Evolutionary conservation across 176 grass and related monocot genomes (phyloP).

Genomic region (Triticum aestivum): DNA sequence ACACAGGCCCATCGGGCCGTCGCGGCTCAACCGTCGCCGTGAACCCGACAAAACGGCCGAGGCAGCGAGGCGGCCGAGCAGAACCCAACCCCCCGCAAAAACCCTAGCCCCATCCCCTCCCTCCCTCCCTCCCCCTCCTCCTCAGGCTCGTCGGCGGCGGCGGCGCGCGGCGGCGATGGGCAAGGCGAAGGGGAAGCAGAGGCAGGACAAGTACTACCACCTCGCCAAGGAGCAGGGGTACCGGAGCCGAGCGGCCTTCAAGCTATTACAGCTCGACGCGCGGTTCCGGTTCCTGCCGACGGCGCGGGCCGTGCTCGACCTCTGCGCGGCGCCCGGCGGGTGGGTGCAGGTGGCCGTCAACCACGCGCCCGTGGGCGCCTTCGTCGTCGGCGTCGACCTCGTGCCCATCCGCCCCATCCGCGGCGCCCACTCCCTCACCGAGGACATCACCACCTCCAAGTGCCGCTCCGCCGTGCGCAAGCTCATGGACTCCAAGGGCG

Average conservation of each 20-base stretch:
- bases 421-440: constrained; percentile 71
- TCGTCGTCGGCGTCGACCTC: constrained; percentile 83
- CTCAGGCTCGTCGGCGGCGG: constrained; percentile 20
- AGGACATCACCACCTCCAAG: constrained; percentile 91
- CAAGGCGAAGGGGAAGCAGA: constrained; percentile 91
- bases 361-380: constrained; percentile 64
- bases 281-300: constrained; percentile 81
- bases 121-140: background rate
- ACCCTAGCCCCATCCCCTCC: constrained; percentile 31
- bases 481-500: constrained; percentile 71
- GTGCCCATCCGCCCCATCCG: constrained; percentile 88
- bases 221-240: constrained; percentile 92
- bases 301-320: constrained; percentile 81
- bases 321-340: constrained; percentile 88
- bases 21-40: background rate
- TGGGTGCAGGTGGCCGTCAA: constrained; percentile 92
- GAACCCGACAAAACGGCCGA: constrained; percentile 9
- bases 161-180: constrained; percentile 50
- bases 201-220: constrained; percentile 89
- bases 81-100: constrained; percentile 28
- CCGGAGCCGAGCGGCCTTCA: constrained; percentile 84
- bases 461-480: constrained; percentile 75
- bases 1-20: background rate
- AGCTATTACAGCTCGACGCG: constrained; percentile 94
- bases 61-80: background rate